Evolutionary conservation across 208 protist genomes (phyloP), one percentile per base, ranked within the genome.

Genomic region (Crithidia bombi): DNA sequence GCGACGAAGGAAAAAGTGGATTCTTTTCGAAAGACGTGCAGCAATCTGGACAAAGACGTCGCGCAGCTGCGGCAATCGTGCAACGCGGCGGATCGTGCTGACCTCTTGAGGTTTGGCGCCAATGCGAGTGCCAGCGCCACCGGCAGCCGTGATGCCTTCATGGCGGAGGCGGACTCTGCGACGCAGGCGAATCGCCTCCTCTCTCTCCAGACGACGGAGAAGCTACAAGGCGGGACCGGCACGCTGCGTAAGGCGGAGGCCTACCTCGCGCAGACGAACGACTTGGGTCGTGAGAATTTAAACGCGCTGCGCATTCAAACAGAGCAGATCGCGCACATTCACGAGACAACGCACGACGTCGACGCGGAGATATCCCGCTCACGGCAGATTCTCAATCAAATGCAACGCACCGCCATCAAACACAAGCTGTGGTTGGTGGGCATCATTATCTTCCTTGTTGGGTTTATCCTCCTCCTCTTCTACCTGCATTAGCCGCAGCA

Each of bases 391-490:
- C 59, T 95, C 25, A 71, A 73, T 47, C 70, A 78, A n/a, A 95
- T 95, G 87, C 90, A 90, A 39, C 73, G 75, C 23, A 88, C 82
- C 6, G 87, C 83, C 32, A 50, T 81, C 9, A 85, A 86, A 56
- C 74, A 91, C 66, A 94, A 90, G 57, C 10, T 86, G 26, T 86
- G 51, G 32, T 69, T 93, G 11, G 54, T 69, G 12, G 68, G 72
- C 21, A 72, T 90, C 33, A 91, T 91, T 38, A n/a, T 78, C 23
- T 5, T 75, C 44, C 49, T 93, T 0, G 11, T 90, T 0, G n/a
- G 73, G 35, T 64, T 83, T 30, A 79, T 92, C 32, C 5, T 79
- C 19, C 73, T 85, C 17, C 30, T 86, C 0, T 38, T 85, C n/a
- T 83, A 79, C 52, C 23, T 77, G 10, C 82, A 44, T 19, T 73